phyloP scores from a whole-genome alignment of 2,329 filamentous ascomycete species.

The Rosellinia necatrix region DNA sequence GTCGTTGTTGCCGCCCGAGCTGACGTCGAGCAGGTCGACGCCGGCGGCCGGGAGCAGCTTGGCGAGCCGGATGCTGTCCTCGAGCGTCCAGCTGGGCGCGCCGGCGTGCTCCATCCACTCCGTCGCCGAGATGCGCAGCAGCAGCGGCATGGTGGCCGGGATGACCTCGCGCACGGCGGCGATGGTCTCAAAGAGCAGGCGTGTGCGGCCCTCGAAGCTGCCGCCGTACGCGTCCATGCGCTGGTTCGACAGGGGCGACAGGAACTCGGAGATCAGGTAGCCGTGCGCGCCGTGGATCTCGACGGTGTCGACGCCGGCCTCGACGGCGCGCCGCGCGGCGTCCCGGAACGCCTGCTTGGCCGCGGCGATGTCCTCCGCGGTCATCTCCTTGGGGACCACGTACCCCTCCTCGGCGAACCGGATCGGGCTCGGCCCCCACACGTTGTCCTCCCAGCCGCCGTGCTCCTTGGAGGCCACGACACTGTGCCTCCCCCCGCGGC shows the following conservation, averaged over 20 bases:
- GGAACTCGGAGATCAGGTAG: slow-evolving; percentile 73
- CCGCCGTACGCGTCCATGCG: slow-evolving; percentile 72
- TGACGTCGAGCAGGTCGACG: slow-evolving; percentile 83
- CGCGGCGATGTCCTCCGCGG: slow-evolving; percentile 44
- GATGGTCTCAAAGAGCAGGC: slow-evolving; percentile 70
- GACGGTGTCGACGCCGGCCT: slow-evolving; percentile 65
- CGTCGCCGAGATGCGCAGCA: slow-evolving; percentile 68
- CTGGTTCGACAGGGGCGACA: slow-evolving; percentile 70
- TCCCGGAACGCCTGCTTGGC: slow-evolving; percentile 43
- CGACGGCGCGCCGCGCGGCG: slow-evolving; percentile 44
- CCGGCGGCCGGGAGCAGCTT: slow-evolving; percentile 72
- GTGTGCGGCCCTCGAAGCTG: slow-evolving; percentile 71
- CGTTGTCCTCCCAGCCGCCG: slow-evolving; percentile 46
- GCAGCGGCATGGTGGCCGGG: slow-evolving; percentile 67
- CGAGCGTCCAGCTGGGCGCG: slow-evolving; percentile 67
- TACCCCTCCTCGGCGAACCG: slow-evolving; percentile 59
- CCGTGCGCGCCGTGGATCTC: slow-evolving; percentile 81
- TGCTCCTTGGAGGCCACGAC: slow-evolving; percentile 38
- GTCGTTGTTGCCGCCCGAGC: slow-evolving; percentile 71
- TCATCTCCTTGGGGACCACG: slow-evolving; percentile 64
- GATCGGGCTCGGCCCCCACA: slow-evolving; percentile 60
- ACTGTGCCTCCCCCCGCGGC: slow-evolving; percentile 48
- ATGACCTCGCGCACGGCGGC: slow-evolving; percentile 65
- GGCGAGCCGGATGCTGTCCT: slow-evolving; percentile 70
- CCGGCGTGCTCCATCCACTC: slow-evolving; percentile 68